Evolutionary conservation across 208 protist genomes (phyloP), one percentile per base, ranked within the genome.

Genomic region (Acanthamoeba rhysodes): DNA sequence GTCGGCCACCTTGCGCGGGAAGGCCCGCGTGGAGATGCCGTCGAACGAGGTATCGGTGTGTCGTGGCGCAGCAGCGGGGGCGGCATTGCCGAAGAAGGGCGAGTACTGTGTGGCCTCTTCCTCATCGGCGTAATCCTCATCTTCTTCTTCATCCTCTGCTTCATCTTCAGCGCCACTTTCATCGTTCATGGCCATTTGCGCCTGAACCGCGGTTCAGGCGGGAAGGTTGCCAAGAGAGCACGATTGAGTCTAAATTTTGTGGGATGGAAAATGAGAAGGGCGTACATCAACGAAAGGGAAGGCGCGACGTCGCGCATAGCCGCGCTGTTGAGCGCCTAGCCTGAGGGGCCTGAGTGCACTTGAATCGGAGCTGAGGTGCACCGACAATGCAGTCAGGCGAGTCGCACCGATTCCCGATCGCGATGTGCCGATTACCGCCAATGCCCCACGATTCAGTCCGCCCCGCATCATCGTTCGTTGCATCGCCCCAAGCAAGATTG

Each of bases 1-100:
- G 37, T 90, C 66, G 22, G 53, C n/a, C 48, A 96, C 87, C 14
- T 94, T 70, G 24, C 57, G 74, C 20, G 76, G 22, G 48, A 96
- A 96, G 76, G 91, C 90, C 72, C 94, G 62, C 18, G 90, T 94
- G 18, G 91, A 95, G 29, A 96, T 96, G 32, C 85, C 94, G 14
- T 90, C 84, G 55, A 37, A 90, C 20, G 74, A 55, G 41, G 7
- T n/a, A 4, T 90, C 84, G 10, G 84, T 70, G 84, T 62, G 53
- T n/a, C 4, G 84, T 41, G 57, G 84, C 53, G 0, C 2, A 0
- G 16, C 27, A 18, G 10, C 2, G 16, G 24, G 8, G n/a, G 27
- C 4, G 14, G n/a, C 70, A 18, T 78, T 45, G 37, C n/a, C 70
- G 22, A 48, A 22, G 76, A 74, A 74, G 22, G 66, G 66, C 4